Evolutionary conservation across 2,329 filamentous ascomycete genomes (phyloP).

Genomic region (Alternaria sp.): DNA sequence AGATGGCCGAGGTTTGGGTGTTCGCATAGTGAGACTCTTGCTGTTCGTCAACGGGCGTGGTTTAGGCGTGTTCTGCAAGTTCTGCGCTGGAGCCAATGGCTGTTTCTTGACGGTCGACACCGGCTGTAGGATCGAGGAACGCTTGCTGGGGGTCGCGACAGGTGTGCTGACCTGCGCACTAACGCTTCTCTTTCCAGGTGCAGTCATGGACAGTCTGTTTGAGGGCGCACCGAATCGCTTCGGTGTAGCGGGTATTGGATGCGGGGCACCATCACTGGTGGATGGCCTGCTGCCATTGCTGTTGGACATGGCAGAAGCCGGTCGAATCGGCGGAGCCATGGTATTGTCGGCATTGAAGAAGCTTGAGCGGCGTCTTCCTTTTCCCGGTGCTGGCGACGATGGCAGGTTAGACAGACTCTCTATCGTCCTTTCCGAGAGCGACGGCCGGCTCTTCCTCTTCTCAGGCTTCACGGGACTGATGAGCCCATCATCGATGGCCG

Average conservation of each 20-base stretch:
- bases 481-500: conserved; percentile 4
- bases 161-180: conserved; percentile 40
- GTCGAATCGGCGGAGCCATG: conserved; percentile 68
- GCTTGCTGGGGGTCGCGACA: conserved; percentile 41
- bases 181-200: conserved; percentile 47
- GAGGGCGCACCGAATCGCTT: conserved; percentile 25
- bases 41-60: conserved; percentile 43
- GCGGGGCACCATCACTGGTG: conserved; percentile 53
- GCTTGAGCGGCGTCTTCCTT: conserved; percentile 69
- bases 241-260: conserved; percentile 43
- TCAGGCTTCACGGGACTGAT: conserved; percentile 23
- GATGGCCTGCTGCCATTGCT: conserved; percentile 62
- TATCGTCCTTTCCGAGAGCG: conserved; percentile 83
- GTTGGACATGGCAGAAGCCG: conserved; percentile 66
- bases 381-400: conserved; percentile 71
- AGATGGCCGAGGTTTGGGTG: conserved; percentile 42
- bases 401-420: conserved; percentile 83
- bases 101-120: conserved; percentile 42
- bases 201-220: conserved; percentile 44
- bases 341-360: conserved; percentile 75
- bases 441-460: conserved; percentile 58
- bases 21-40: conserved; percentile 49
- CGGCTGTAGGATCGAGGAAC: conserved; percentile 45
- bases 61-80: conserved; percentile 38
- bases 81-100: conserved; percentile 37